Conservation (phyloP, 306 rosid species). For the Ziziphus jujuba region DNA sequence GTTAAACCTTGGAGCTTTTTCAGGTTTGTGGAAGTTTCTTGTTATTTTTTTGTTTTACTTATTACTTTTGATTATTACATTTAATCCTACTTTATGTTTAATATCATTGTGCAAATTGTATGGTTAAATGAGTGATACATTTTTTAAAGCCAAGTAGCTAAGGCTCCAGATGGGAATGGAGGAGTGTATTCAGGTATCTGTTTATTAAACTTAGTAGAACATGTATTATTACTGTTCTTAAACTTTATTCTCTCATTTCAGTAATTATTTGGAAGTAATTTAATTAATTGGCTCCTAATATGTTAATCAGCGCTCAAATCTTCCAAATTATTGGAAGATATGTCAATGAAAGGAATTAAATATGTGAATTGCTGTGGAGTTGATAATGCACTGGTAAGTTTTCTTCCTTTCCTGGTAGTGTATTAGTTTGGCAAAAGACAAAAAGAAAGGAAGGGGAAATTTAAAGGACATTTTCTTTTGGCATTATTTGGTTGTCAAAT, state of each 20-base stretch:
- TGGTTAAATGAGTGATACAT: conserved; percentile 23
- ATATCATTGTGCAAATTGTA: conserved; percentile 21
- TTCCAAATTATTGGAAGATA: conserved; percentile 81
- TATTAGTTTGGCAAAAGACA: not conserved
- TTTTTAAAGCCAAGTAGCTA: conserved; percentile 78
- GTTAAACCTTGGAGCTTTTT: too few species aligned
- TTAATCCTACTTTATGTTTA: conserved; percentile 1
- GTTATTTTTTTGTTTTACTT: not conserved
- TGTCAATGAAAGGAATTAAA: conserved; percentile 87
- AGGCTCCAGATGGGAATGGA: conserved; percentile 99
- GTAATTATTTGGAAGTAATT: conserved; percentile 19
- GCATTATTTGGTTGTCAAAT: conserved; percentile 8
- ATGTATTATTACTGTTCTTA: conserved; percentile 6
- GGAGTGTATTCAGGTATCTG: conserved; percentile 86
- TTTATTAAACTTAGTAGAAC: conserved; percentile 2
- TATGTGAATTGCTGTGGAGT: conserved; percentile 96
- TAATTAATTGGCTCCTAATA: conserved; percentile 7
- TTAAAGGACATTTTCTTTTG: not conserved
- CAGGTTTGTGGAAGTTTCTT: too few species aligned
- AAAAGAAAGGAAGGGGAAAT: not conserved
- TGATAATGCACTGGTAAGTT: conserved; percentile 86
- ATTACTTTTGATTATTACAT: not conserved
- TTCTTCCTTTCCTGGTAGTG: conserved; percentile 12
- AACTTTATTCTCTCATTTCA: conserved; percentile 15
- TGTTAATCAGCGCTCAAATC: conserved; percentile 69